These are phyloP conservation scores for Apodospora peruviana DNA, from an alignment of 495 filamentous ascomycete genomes.

Conservation along the genomic window DNA sequence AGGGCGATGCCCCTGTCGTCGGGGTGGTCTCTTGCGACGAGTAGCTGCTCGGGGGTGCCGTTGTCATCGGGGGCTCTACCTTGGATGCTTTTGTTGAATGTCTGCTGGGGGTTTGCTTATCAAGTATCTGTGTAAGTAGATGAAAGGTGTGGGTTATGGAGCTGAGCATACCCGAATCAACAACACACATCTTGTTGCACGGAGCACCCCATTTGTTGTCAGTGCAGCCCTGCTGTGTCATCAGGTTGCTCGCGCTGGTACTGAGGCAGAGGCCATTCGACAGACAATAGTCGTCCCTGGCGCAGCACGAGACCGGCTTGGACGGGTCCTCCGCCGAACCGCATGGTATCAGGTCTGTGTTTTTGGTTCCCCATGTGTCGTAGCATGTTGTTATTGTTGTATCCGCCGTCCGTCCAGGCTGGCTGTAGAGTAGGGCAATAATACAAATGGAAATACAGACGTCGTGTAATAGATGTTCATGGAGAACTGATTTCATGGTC, in stretches of 20 bases:
- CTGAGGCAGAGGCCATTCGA: conserved; percentile 20
- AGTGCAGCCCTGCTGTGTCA: conserved; percentile 23
- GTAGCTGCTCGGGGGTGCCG: neutral
- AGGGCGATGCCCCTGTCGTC: conserved; percentile 5
- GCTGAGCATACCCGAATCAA: conserved; percentile 3
- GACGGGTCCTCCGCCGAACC: neutral
- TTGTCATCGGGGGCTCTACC: neutral
- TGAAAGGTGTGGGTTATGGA: neutral
- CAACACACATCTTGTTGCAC: conserved; percentile 11
- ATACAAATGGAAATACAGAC: no score
- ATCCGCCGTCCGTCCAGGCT: neutral
- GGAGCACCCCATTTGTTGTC: conserved; percentile 11
- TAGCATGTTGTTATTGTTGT: conserved; percentile 7
- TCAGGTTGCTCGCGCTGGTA: conserved; percentile 12
- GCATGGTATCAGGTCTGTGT: conserved; percentile 11
- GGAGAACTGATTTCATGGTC: no score
- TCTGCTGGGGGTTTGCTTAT: neutral
- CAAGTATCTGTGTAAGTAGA: no score
- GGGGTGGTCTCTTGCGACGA: neutral
- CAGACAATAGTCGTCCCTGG: conserved; percentile 14
- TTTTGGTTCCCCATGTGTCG: conserved; percentile 14
- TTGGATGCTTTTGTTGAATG: no score
- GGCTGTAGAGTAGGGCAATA: no score
- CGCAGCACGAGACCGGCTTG: conserved; percentile 11
- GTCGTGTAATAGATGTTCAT: no score